Evolutionary conservation across 371 early-diverging fungal genomes (phyloP).

Genomic region (Umbelopsis sp.): DNA sequence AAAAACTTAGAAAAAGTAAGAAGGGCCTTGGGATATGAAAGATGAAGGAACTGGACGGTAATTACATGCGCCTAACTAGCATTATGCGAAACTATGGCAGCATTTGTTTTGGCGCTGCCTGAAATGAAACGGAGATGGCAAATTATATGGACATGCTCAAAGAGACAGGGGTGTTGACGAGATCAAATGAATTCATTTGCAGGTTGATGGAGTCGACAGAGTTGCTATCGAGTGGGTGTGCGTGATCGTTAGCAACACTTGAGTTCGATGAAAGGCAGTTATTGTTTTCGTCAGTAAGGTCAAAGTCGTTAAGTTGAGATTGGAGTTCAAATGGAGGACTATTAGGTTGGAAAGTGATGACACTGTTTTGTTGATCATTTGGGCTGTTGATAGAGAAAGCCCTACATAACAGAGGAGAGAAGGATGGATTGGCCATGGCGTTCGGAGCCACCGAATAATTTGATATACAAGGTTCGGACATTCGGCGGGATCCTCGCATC

Average conservation of each 20-base stretch:
- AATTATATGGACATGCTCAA: slow-evolving; percentile 15
- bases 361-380: not conserved
- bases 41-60: not conserved
- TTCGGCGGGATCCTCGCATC: slow-evolving; percentile 15
- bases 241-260: not conserved
- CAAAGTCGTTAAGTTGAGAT: slow-evolving; percentile 4
- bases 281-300: not conserved
- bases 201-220: slow-evolving; percentile 6
- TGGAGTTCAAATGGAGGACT: not conserved
- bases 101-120: not conserved
- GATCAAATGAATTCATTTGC: slow-evolving; percentile 4
- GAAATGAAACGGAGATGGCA: not conserved
- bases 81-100: slow-evolving; percentile 10
- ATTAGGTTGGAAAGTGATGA: not conserved
- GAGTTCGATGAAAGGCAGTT: not conserved
- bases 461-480: slow-evolving; percentile 14
- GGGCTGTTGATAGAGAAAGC: slow-evolving; percentile 4
- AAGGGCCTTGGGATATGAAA: not conserved
- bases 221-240: not conserved
- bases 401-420: not conserved
- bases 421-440: not conserved
- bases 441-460: not conserved
- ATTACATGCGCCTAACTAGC: slow-evolving; percentile 6
- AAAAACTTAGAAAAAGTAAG: slow-evolving; percentile 9
- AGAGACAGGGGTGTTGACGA: slow-evolving; percentile 10